Evolutionary conservation across 768 basidiomycete species (phyloP), one percentile per base, ranked within the genome.

Genomic region (Tubosaeta sp.): DNA sequence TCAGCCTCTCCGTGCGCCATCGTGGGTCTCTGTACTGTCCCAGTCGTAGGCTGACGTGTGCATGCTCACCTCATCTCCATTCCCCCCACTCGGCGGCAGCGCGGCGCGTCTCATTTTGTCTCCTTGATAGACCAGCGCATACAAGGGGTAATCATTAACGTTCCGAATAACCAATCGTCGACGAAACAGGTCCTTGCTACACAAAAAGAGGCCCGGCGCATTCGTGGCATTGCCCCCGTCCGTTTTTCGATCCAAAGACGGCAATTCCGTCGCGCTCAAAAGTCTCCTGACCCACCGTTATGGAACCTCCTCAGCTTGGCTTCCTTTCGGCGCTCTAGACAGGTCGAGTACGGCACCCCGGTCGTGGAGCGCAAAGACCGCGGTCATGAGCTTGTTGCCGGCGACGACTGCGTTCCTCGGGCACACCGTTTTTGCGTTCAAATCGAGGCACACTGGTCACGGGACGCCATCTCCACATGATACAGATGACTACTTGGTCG

Each of bases 81-180:
- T 46, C 44, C 30, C 27, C 18, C 11, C n/a, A 9, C 21, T 49
- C 58, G 52, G 57, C 16, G 45, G 30, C 38, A 59, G 21, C 14
- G 42, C 58, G 53, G 54, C 46, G 44, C 46, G 44, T 25, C 32
- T 22, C 27, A 24, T 16, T 36, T 27, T 12, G 22, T 47, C 27
- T 30, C 22, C 19, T 4, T n/a, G n/a, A 27, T 27, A 9, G 6
- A 27, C 27, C 6, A 9, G 27, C 27, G 27, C 27, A 27, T 6
- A 27, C 16, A 27, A 16, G 41, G 24, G 24, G 6, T 9, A n/a
- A 9, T 18, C 25, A n/a, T 48, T 48, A 24, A 25, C 48, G 18
- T 52, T 32, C 39, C 42, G 51, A 59, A 59, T 60, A 44, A 53
- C 51, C 48, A 59, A 56, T 60, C 35, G 8, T 11, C 31, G n/a